A percentile compares a stretch with the other conserved stretches of the same genome.
Evolutionary conservation across 495 filamentous ascomycete genomes (phyloP).

Genomic region (Penicillium roqueforti): DNA sequence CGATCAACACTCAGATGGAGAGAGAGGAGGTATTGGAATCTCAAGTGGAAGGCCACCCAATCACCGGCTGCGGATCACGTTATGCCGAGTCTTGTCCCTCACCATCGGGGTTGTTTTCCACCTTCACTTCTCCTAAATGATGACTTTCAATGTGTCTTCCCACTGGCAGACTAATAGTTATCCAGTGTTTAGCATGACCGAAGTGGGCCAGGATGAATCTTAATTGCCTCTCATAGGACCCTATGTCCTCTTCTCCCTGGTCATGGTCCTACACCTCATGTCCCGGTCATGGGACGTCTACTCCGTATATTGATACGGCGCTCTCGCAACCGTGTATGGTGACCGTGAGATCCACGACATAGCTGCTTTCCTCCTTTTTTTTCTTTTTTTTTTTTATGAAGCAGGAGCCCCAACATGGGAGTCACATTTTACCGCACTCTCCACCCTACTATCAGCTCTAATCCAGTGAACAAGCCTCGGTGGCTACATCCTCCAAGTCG

Average conservation of each 20-base stretch:
- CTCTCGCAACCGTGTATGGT: neutral
- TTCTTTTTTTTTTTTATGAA: neutral
- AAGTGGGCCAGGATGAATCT: neutral
- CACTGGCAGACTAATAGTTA: neutral
- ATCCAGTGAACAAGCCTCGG: neutral
- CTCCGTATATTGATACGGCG: neutral
- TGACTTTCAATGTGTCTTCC: neutral
- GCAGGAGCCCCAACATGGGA: neutral
- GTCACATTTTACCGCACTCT: neutral
- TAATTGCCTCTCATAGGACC: neutral
- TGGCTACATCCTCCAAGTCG: neutral
- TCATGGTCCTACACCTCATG: slow-evolving; percentile 22
- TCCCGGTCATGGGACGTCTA: slow-evolving; percentile 22
- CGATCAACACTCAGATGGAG: slow-evolving; percentile 5
- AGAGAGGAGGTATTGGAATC: slow-evolving; percentile 11
- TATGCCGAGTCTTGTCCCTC: slow-evolving; percentile 11
- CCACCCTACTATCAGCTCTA: neutral
- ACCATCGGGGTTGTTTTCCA: neutral
- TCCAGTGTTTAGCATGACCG: neutral
- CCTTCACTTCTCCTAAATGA: neutral
- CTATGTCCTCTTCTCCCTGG: slow-evolving; percentile 3
- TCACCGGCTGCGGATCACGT: slow-evolving; percentile 30
- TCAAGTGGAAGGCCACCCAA: slow-evolving; percentile 24
- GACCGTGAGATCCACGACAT: slow-evolving; percentile 1
- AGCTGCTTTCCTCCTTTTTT: neutral